Conservation (phyloP, 2,329 filamentous ascomycete genomes). For the Pyrenochaeta sp. region DNA sequence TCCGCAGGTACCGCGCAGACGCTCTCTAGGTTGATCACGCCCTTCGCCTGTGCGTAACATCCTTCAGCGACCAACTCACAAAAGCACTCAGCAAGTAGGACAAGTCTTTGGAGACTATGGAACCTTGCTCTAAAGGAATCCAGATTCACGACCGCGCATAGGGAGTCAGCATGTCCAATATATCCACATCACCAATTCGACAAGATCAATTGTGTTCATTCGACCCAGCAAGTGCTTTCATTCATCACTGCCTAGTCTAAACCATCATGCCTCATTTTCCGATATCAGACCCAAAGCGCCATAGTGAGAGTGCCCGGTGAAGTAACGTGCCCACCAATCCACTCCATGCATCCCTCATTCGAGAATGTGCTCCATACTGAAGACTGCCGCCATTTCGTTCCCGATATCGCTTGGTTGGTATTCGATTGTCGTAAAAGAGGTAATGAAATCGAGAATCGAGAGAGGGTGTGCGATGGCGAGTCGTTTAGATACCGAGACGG, state of each 20-base stretch:
- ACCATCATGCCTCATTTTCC: constrained; percentile 41
- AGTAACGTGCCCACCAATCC: constrained; percentile 29
- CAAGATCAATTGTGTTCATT: constrained; percentile 23
- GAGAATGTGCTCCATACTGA: constrained; percentile 32
- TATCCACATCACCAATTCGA: constrained; percentile 12
- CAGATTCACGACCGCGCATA: background rate
- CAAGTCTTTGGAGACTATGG: background rate
- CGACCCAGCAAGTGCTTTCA: constrained; percentile 45
- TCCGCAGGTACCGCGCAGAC: background rate
- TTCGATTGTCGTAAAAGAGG: constrained; percentile 31
- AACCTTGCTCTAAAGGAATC: background rate
- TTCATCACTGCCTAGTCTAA: constrained; percentile 50
- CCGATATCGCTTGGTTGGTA: constrained; percentile 38
- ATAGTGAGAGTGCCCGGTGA: constrained; percentile 42
- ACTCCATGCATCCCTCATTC: constrained; percentile 36
- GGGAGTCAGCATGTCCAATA: background rate
- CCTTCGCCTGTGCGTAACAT: background rate
- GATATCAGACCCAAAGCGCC: constrained; percentile 50
- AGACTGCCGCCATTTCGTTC: constrained; percentile 42
- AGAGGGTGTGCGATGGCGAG: constrained; percentile 54
- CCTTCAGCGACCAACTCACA: background rate
- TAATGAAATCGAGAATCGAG: constrained; percentile 43
- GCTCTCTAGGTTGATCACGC: background rate
- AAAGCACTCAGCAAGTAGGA: background rate
- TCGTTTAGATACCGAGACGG: constrained; percentile 93